phyloP scores from a whole-genome alignment of 805 yeast species.

The Sugiyamaella floridensis region DNA sequence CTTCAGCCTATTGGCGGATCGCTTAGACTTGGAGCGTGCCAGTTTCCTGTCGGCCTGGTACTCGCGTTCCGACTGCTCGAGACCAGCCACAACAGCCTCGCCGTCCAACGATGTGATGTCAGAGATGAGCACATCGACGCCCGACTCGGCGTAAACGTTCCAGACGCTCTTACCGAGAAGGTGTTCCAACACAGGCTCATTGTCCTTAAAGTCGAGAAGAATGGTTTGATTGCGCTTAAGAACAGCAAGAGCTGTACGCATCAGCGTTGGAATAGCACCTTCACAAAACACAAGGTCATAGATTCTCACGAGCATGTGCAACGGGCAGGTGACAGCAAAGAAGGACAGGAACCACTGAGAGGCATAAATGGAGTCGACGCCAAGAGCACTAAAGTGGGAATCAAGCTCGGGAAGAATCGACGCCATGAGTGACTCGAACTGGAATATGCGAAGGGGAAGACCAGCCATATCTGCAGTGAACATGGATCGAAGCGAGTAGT shows the following conservation, averaged over 20 bases:
- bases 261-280: conserved; percentile 48
- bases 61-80: conserved; percentile 1
- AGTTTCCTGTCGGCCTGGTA: neutral
- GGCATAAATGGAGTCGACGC: conserved; percentile 43
- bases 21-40: neutral
- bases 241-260: conserved; percentile 50
- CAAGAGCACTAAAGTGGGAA: conserved; percentile 37
- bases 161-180: conserved; percentile 37
- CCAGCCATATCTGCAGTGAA: conserved; percentile 50
- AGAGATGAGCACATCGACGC: conserved; percentile 33
- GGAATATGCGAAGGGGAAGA: conserved; percentile 44
- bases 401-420: conserved; percentile 36
- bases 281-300: conserved; percentile 48
- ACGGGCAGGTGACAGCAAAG: conserved; percentile 55
- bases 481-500: conserved; percentile 48
- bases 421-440: conserved; percentile 43
- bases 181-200: conserved; percentile 37
- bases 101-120: conserved; percentile 21
- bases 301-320: conserved; percentile 40
- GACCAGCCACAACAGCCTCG: neutral
- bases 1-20: neutral
- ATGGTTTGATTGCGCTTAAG: conserved; percentile 42
- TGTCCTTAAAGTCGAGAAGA: conserved; percentile 32
- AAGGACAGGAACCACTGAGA: conserved; percentile 63
- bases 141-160: conserved; percentile 34